Evolutionary conservation across 148 eudicot genomes (phyloP), one percentile per base, ranked within the genome.

Genomic region (Selenicereus undatus): DNA sequence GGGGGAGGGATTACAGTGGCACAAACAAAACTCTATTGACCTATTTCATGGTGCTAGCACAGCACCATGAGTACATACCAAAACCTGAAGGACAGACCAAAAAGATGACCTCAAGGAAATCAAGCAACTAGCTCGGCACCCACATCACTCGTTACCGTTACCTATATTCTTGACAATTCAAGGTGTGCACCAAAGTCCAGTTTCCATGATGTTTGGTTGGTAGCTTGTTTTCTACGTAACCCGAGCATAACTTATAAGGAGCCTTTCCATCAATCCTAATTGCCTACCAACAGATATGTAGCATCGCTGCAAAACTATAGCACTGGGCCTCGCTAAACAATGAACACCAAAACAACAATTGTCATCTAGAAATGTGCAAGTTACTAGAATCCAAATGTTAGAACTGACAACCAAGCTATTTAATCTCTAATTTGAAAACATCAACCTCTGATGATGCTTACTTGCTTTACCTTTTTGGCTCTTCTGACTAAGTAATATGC

Each of bases 401-500:
- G 12, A 48, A 11, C 51, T 48, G 0, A 48, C 51, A 48, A 7
- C 10, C 51, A 48, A 48, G 51, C 51, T 2, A 48, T 11, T 3
- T 9, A 48, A 48, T 48, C 51, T 2, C 51, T 7, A 48, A 3
- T 11, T 48, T 48, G 51, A 48, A 48, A 48, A 48, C 51, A 48
- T 48, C 51, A 48, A 48, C 51, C 51, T 2, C 7, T 48, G 4
- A 36, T 36, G 39, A 36, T 2, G 39, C 39, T 36, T 4, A 36
- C 39, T 36, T 36, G 39, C 39, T 36, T 36, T 36, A 36, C 39
- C 4, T 65, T 14, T 65, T 71, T 42, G 22, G 48, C 35, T 45
- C 45, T 54, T 66, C 73, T 77, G 36, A 66, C 72, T 74, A 18
- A 84, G 52, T 36, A 45, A 58, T 81, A 54, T 85, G 75, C 80